Conservation (phyloP, 805 yeast species). For the Candida adriatica region DNA sequence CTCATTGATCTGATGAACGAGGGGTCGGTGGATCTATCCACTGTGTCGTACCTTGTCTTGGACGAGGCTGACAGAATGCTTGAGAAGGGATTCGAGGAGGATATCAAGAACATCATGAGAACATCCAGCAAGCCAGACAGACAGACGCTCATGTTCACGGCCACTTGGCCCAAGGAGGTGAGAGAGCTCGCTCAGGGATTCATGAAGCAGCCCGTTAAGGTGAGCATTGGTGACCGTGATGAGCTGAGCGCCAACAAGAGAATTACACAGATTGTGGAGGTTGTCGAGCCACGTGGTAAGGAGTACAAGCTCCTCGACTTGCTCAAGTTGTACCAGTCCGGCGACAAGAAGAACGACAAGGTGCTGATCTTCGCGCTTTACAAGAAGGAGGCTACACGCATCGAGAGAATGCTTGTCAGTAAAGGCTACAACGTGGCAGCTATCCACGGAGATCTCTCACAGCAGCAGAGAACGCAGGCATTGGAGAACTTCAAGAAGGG, state of each 20-base stretch:
- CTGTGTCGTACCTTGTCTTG: slow-evolving; percentile 72
- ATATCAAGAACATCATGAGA: slow-evolving; percentile 76
- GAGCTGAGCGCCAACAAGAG: slow-evolving; percentile 92
- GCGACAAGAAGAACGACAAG: slow-evolving; percentile 64
- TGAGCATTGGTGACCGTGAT: slow-evolving; percentile 90
- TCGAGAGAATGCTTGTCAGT: slow-evolving; percentile 66
- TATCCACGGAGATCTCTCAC: slow-evolving; percentile 92
- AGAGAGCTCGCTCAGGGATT: slow-evolving; percentile 83
- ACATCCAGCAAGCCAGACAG: slow-evolving; percentile 45
- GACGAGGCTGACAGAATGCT: slow-evolving; percentile 99
- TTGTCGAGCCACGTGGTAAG: slow-evolving; percentile 72
- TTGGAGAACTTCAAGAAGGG: slow-evolving; percentile 82
- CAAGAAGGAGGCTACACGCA: slow-evolving; percentile 92
- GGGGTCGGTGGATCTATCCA: slow-evolving; percentile 64
- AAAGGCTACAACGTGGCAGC: slow-evolving; percentile 84
- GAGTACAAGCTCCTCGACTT: slow-evolving; percentile 64
- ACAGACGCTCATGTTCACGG: slow-evolving; percentile 97
- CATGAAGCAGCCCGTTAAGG: slow-evolving; percentile 81
- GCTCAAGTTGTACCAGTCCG: slow-evolving; percentile 67
- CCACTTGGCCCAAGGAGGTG: slow-evolving; percentile 99
- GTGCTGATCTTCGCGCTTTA: slow-evolving; percentile 89
- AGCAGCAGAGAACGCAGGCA: slow-evolving; percentile 86
- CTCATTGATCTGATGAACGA: slow-evolving; percentile 85
- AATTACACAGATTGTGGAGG: slow-evolving; percentile 91
- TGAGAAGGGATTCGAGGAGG: slow-evolving; percentile 97